These are phyloP conservation scores for Coemansia pectinata DNA, from an alignment of 192 early-diverging fungal species.

Conservation along the genomic window DNA sequence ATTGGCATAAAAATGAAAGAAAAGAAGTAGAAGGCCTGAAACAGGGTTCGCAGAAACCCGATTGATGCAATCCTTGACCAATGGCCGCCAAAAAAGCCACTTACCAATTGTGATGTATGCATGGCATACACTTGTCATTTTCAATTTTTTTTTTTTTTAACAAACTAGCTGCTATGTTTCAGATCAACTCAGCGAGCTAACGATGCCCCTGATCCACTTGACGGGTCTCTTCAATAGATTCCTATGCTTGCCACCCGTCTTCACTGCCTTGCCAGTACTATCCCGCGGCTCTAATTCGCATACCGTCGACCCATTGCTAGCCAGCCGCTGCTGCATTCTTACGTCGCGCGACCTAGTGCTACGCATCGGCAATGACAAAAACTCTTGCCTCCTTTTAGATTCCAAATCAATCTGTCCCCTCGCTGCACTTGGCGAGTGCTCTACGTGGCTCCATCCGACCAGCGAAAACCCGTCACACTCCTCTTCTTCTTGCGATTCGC, in stretches of 20 bases:
- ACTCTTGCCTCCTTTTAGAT: not conserved
- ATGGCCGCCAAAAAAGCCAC: not conserved
- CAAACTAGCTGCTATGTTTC: not conserved
- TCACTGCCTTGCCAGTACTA: not conserved
- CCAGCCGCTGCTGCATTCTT: constrained; percentile 8
- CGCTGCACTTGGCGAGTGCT: not conserved
- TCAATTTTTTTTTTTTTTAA: not conserved
- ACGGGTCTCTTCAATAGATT: not conserved
- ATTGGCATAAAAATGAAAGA: not conserved
- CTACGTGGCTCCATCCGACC: not conserved
- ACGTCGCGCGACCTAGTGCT: constrained; percentile 17
- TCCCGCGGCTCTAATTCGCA: not conserved
- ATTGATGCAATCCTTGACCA: too few relatives aligned
- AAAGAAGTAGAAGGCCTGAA: not conserved
- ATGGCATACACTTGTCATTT: not conserved
- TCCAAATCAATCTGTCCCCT: not conserved
- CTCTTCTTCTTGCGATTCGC: not conserved
- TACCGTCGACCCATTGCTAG: constrained; percentile 22
- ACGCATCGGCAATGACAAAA: constrained; percentile 17
- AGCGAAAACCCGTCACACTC: constrained; percentile 1
- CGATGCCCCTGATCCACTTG: not conserved
- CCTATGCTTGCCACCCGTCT: not conserved
- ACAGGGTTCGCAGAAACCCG: not conserved
- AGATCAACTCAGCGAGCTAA: not conserved
- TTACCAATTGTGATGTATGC: not conserved